These are phyloP conservation scores for Eremochloa ophiuroides DNA, from an alignment of 176 grass and related monocot species.

Conservation along the genomic window DNA sequence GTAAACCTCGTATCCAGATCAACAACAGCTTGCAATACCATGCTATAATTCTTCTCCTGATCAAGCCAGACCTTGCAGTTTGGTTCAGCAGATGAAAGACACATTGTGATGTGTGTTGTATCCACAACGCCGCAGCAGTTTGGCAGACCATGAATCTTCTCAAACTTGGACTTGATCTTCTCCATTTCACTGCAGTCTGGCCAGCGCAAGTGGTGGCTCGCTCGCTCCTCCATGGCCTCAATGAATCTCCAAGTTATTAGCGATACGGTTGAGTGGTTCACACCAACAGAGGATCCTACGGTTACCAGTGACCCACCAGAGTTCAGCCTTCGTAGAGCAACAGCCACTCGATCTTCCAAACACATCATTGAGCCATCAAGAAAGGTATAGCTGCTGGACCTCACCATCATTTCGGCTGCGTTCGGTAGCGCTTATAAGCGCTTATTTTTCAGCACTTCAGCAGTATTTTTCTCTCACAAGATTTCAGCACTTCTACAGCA, in stretches of 20 bases:
- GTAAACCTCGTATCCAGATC: conserved; percentile 43
- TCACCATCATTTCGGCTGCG: conserved; percentile 66
- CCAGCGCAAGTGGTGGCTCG: conserved; percentile 49
- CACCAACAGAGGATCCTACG: conserved; percentile 47
- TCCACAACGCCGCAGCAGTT: conserved; percentile 71
- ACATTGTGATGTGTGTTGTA: conserved; percentile 70
- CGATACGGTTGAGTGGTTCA: conserved; percentile 66
- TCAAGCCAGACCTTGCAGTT: conserved; percentile 74
- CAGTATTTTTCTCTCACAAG: no score
- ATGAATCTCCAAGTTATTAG: conserved; percentile 70
- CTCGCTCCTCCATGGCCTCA: conserved; percentile 62
- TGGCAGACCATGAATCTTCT: conserved; percentile 46
- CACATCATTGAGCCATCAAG: conserved; percentile 44
- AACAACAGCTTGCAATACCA: conserved; percentile 64
- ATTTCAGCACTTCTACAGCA: no score
- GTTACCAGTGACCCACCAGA: conserved; percentile 65
- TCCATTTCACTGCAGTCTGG: conserved; percentile 47
- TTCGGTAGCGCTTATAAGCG: no score
- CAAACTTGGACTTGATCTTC: conserved; percentile 59
- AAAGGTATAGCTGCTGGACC: conserved; percentile 51
- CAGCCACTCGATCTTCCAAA: conserved; percentile 62
- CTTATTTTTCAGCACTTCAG: no score
- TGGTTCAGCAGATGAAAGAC: conserved; percentile 58
- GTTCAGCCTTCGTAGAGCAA: conserved; percentile 64
- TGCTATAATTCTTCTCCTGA: conserved; percentile 64